phyloP scores from a whole-genome alignment of 805 yeast genomes.

The Starmerella floricola region DNA sequence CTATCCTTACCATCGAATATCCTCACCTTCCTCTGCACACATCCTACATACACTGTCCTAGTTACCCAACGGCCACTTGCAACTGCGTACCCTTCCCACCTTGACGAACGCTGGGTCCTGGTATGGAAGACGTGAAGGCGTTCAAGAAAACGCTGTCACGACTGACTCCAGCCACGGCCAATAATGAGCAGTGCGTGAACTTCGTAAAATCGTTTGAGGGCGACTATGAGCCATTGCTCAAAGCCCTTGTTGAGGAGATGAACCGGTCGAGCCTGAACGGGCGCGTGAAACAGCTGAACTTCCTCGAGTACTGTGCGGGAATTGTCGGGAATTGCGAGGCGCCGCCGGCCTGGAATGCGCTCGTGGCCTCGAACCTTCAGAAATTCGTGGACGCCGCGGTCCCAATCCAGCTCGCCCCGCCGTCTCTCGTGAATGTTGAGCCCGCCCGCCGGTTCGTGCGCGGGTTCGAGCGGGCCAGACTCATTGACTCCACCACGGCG shows the following conservation, averaged over 20 bases:
- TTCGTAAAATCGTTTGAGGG: slow-evolving; percentile 34
- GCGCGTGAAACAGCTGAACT: slow-evolving; percentile 55
- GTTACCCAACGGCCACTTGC: too few relatives aligned
- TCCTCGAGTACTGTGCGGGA: slow-evolving; percentile 47
- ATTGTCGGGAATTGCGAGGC: slow-evolving; percentile 9
- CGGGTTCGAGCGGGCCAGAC: slow-evolving; percentile 5
- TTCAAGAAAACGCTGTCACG: slow-evolving; percentile 62
- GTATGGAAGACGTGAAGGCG: slow-evolving; percentile 51
- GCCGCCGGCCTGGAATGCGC: slow-evolving; percentile 7
- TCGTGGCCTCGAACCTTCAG: slow-evolving; percentile 10
- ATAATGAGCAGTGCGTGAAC: slow-evolving; percentile 24
- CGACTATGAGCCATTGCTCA: slow-evolving; percentile 54
- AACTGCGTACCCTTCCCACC: too few relatives aligned
- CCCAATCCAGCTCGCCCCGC: slow-evolving; percentile 21
- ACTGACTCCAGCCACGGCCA: slow-evolving; percentile 45
- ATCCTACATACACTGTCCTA: too few relatives aligned
- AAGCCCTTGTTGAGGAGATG: slow-evolving; percentile 51
- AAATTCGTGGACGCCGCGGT: slow-evolving; percentile 19
- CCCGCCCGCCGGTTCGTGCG: slow-evolving; percentile 17
- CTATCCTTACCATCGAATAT: too few relatives aligned
- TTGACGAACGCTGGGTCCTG: not conserved
- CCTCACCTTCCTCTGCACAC: too few relatives aligned
- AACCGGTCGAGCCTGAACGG: slow-evolving; percentile 38
- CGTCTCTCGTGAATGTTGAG: slow-evolving; percentile 22
- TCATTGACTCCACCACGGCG: slow-evolving; percentile 1